phyloP scores from a whole-genome alignment of 768 basidiomycete genomes.

The Dendrothele bispora region DNA sequence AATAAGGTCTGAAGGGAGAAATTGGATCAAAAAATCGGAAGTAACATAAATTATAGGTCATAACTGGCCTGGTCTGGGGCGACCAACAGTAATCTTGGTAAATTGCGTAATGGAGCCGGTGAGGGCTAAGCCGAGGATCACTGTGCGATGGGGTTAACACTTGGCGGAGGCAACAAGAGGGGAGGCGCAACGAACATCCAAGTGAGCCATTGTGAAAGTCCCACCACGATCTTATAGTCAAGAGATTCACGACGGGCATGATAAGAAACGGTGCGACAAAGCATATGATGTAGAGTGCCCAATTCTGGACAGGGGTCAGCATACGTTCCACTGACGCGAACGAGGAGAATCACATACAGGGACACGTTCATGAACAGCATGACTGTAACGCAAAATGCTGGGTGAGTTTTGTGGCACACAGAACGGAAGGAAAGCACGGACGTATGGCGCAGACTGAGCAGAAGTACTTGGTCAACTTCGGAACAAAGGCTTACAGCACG shows the following conservation, averaged over 20 bases:
- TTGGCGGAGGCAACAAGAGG: neutral
- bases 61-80: constrained; percentile 76
- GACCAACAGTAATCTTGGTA: constrained; percentile 83
- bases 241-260: constrained; percentile 64
- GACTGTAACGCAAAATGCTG: constrained; percentile 48
- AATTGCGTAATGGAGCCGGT: constrained; percentile 85
- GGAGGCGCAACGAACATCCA: constrained; percentile 31
- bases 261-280: constrained; percentile 68
- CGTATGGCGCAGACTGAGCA: constrained; percentile 39
- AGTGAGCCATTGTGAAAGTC: constrained; percentile 75
- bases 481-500: neutral
- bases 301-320: constrained; percentile 29
- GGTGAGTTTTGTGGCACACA: constrained; percentile 1
- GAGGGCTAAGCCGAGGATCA: constrained; percentile 71
- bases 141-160: constrained; percentile 28
- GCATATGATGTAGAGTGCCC: constrained; percentile 51
- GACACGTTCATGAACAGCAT: constrained; percentile 73
- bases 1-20: constrained; percentile 52
- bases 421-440: constrained; percentile 21
- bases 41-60: neutral
- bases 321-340: constrained; percentile 7
- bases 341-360: constrained; percentile 47
- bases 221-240: constrained; percentile 85
- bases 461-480: neutral
- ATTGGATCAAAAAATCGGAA: constrained; percentile 2